These are phyloP conservation scores for Blastobotrys proliferans DNA, from an alignment of 1,139 yeast species.

Conservation along the genomic window DNA sequence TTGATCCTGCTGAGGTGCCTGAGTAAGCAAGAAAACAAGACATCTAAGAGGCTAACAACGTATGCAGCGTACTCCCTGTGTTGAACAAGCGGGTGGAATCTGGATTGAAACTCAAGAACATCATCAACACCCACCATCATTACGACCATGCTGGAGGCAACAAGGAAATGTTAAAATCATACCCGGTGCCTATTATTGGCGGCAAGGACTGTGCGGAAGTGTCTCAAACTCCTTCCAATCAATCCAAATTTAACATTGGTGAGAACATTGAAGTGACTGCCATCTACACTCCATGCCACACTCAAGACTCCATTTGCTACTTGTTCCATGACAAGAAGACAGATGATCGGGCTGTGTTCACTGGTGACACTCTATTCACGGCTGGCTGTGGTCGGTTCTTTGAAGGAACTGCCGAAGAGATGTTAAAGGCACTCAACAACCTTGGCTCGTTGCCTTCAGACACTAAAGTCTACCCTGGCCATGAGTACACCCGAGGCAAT, in stretches of 20 bases:
- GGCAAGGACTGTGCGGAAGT: slow-evolving; percentile 78
- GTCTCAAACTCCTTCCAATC: slow-evolving; percentile 60
- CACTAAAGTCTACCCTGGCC: slow-evolving; percentile 82
- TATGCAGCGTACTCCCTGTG: slow-evolving; percentile 37
- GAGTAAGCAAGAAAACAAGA: too few relatives aligned
- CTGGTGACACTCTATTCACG: slow-evolving; percentile 92
- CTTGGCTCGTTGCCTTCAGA: slow-evolving; percentile 61
- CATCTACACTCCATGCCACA: slow-evolving; percentile 94
- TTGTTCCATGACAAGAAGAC: slow-evolving; percentile 60
- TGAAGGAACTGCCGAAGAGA: slow-evolving; percentile 81
- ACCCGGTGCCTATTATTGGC: slow-evolving; percentile 70
- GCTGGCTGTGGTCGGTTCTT: slow-evolving; percentile 97
- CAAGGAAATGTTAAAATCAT: slow-evolving; percentile 31
- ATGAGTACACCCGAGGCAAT: slow-evolving; percentile 86
- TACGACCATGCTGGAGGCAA: slow-evolving; percentile 95
- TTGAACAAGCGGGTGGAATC: slow-evolving; percentile 37
- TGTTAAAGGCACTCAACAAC: slow-evolving; percentile 65
- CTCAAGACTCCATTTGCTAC: slow-evolving; percentile 92
- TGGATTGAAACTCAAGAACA: slow-evolving; percentile 52
- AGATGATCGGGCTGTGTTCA: slow-evolving; percentile 70
- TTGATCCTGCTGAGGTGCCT: slow-evolving; percentile 87
- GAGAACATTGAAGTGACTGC: slow-evolving; percentile 64
- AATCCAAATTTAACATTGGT: slow-evolving; percentile 47
- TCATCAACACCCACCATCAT: slow-evolving; percentile 95
- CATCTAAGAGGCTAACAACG: neutral